Percentiles rank a stretch among this genome's conserved stretches.
Evolutionary conservation across 2,329 filamentous ascomycete species (phyloP).

Genomic region (Xylariaceae sp.): DNA sequence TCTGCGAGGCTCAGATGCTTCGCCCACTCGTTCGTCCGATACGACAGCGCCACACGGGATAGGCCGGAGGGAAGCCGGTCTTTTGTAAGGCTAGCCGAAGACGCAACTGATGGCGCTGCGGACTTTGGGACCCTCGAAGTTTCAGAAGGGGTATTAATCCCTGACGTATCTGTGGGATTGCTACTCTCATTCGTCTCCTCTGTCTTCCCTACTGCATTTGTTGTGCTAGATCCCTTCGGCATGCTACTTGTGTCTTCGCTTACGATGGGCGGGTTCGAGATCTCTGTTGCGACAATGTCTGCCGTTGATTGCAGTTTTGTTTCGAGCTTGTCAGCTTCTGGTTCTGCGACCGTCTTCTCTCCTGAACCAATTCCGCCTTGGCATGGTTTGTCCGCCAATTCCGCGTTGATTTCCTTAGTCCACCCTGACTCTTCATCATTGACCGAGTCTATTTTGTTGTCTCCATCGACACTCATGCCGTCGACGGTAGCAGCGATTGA

Average conservation of each 20-base stretch:
- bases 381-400: constrained; percentile 35
- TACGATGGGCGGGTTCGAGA: constrained; percentile 24
- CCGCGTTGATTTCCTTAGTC: constrained; percentile 45
- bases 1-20: constrained; percentile 85
- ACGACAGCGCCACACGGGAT: constrained; percentile 78
- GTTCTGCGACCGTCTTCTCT: constrained; percentile 6
- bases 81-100: constrained; percentile 53
- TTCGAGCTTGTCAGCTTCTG: constrained; percentile 10
- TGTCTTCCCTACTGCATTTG: constrained; percentile 20
- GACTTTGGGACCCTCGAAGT: constrained; percentile 30
- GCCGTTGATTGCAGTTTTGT: constrained; percentile 24
- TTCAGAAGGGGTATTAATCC: constrained; percentile 21
- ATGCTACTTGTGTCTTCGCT: constrained; percentile 19
- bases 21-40: constrained; percentile 94
- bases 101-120: constrained; percentile 40
- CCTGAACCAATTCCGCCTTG: constrained; percentile 8
- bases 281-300: constrained; percentile 36
- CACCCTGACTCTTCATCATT: constrained; percentile 27
- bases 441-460: constrained; percentile 36
- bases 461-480: constrained; percentile 49
- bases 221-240: constrained; percentile 29
- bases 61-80: constrained; percentile 69
- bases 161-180: constrained; percentile 20
- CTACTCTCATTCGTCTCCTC: constrained; percentile 17
- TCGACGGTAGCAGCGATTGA: constrained; percentile 64